A percentile compares a stretch with the other conserved stretches of the same genome.
Evolutionary conservation across 140 eudicot species (phyloP).

Genomic region (Oenanthe javanica): DNA sequence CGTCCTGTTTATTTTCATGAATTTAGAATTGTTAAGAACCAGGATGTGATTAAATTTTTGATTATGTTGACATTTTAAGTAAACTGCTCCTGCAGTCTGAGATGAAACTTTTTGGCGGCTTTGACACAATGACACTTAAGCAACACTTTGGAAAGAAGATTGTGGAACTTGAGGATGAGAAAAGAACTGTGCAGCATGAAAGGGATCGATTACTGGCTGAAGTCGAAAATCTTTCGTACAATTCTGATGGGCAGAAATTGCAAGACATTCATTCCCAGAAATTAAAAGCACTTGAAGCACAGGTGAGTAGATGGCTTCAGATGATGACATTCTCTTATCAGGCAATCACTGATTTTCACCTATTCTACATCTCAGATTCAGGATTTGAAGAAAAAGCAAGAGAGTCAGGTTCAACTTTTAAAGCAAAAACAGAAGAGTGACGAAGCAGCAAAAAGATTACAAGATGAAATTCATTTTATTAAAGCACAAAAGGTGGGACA

Average conservation of each 20-base stretch:
- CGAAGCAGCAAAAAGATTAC: constrained; percentile 79
- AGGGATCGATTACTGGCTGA: constrained; percentile 84
- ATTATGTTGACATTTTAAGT: background rate
- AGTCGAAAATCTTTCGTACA: constrained; percentile 75
- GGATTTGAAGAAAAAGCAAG: constrained; percentile 95
- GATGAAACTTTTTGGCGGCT: constrained; percentile 86
- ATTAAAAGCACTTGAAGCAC: constrained; percentile 79
- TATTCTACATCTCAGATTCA: constrained; percentile 45
- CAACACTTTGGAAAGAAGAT: constrained; percentile 96
- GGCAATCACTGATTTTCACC: background rate
- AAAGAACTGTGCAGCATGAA: constrained; percentile 84
- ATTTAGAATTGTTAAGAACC: background rate
- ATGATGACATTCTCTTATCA: constrained; percentile 2
- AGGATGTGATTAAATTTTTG: background rate
- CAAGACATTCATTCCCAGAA: constrained; percentile 88
- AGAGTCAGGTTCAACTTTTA: constrained; percentile 83
- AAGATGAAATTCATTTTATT: constrained; percentile 91
- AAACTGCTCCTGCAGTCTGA: constrained; percentile 53
- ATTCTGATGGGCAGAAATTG: constrained; percentile 78
- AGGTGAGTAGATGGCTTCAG: constrained; percentile 33
- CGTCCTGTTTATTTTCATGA: background rate
- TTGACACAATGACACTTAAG: constrained; percentile 75
- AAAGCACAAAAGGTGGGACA: constrained; percentile 83
- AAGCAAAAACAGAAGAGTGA: constrained; percentile 98
- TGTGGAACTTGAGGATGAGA: constrained; percentile 93